phyloP scores from a whole-genome alignment of 139 green algal species.

The Volvox reticuliferus region DNA sequence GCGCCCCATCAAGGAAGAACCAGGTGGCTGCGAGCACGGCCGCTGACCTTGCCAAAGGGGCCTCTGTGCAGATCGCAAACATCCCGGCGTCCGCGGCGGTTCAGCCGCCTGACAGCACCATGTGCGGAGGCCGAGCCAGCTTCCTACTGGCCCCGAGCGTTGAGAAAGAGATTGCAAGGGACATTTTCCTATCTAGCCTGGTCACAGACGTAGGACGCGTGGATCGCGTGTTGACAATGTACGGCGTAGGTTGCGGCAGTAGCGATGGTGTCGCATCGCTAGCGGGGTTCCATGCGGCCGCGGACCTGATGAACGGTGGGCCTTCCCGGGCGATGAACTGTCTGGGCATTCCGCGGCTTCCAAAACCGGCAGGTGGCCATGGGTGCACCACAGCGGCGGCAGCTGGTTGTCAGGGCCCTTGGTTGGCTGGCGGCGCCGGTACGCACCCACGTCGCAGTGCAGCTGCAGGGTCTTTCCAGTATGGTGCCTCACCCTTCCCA shows the following conservation, averaged over 20 bases:
- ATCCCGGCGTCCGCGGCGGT: background rate
- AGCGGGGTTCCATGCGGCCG: background rate
- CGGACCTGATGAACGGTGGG: background rate
- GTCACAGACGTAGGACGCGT: background rate
- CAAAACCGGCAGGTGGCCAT: background rate
- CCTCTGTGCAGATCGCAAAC: too few species aligned
- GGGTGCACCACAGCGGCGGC: background rate
- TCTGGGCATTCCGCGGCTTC: conserved; percentile 8
- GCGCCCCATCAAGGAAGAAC: too few species aligned
- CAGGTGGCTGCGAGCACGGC: too few species aligned
- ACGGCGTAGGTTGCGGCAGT: conserved; percentile 1
- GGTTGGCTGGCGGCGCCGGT: background rate
- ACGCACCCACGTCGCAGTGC: background rate
- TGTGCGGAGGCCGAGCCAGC: conserved; percentile 22
- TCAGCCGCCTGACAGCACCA: background rate
- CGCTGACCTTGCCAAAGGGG: background rate
- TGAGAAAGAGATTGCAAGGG: background rate
- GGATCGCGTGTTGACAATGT: conserved; percentile 12
- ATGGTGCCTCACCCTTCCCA: conserved; percentile 64
- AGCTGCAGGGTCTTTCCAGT: background rate
- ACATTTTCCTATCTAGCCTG: conserved; percentile 35
- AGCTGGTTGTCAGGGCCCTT: background rate
- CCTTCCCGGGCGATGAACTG: background rate
- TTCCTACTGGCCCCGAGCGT: background rate
- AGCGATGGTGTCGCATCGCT: background rate